Percentiles rank a stretch among this genome's conserved stretches.
phyloP scores from a whole-genome alignment of 2,329 filamentous ascomycete genomes.

The Trichoderma brevicompactum region DNA sequence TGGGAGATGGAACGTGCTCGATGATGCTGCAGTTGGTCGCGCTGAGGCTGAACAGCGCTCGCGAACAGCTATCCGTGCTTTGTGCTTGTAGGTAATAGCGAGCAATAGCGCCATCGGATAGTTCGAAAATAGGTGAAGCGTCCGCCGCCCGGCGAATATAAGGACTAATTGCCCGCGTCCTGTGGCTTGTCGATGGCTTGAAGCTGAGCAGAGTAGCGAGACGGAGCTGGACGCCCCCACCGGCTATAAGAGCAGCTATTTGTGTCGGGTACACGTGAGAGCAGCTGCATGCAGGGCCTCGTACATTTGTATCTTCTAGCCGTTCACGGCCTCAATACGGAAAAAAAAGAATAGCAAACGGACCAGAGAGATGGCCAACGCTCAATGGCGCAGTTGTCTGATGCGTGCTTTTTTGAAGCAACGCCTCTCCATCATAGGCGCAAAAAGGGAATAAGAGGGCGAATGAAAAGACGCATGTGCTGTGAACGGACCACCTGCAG shows the following conservation, averaged over 20 bases:
- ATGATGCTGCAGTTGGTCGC: not conserved
- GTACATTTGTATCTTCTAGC: not conserved
- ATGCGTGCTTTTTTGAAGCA: not conserved
- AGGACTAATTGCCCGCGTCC: not conserved
- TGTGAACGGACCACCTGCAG: constrained; percentile 23
- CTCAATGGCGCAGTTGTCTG: not conserved
- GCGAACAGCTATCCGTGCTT: not conserved
- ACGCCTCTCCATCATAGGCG: not conserved
- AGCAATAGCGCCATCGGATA: constrained; percentile 4
- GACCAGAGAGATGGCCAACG: not conserved
- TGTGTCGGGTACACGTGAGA: not conserved
- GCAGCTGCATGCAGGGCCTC: not conserved
- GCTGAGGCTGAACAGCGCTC: not conserved
- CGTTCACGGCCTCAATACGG: not conserved
- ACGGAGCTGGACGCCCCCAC: no score
- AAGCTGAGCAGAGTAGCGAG: not conserved
- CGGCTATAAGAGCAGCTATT: no score
- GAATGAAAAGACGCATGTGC: constrained; percentile 24
- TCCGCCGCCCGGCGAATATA: not conserved
- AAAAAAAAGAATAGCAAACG: not conserved
- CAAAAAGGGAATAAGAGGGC: not conserved
- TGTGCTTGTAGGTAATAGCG: not conserved
- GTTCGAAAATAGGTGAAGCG: not conserved
- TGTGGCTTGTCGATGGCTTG: not conserved
- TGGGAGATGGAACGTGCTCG: not conserved